Evolutionary conservation across 345 rosid species (phyloP), one percentile per base, ranked within the genome.

Genomic region (Arabidopsis arenosa): DNA sequence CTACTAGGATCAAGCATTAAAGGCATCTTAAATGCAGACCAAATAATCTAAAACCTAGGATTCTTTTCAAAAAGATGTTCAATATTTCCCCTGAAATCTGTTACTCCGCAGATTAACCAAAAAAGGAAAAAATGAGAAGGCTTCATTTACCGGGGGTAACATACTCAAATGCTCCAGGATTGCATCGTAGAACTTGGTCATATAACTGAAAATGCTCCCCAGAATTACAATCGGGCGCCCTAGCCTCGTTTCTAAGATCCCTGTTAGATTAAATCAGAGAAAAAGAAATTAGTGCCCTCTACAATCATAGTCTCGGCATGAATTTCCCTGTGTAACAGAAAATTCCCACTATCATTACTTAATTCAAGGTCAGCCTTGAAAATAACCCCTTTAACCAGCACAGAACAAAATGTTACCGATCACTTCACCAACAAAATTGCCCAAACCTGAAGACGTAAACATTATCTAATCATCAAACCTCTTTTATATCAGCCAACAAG

Each of bases 151-250:
- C 96, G 76, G 88, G 86, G 78, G 81, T 82, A 68, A 81, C 90
- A 86, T 85, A 89, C 89, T 94, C 95, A 78, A 92, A 89, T 78
- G 97, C 98, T 63, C 85, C 82, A 9, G 89, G 90, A 82, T 84
- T 80, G 68, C 68, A 86, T 63, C 43, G 89, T 43, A 90, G 85
- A 89, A 94, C 87, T 75, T 82, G 89, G 67, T 81, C 84, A 78
- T 84, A 76, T 78, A 92, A 89, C 65, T 82, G 84, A 75, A 75
- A 79, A 14, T 86, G 86, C 82, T 86, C 88, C 80, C 69, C 75
- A 64, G 68, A 45, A 61, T 66, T 81, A 71, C 36, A 28, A 5
- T 79, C 48, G 64, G 56, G 74, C 67, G 74, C 83, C 80, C 32
- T 75, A 23, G 82, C 79, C 68, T 80, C 86, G 41, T 86, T 87